Evolutionary conservation across 1,139 yeast species (phyloP).

Genomic region (Pichia sp.): DNA sequence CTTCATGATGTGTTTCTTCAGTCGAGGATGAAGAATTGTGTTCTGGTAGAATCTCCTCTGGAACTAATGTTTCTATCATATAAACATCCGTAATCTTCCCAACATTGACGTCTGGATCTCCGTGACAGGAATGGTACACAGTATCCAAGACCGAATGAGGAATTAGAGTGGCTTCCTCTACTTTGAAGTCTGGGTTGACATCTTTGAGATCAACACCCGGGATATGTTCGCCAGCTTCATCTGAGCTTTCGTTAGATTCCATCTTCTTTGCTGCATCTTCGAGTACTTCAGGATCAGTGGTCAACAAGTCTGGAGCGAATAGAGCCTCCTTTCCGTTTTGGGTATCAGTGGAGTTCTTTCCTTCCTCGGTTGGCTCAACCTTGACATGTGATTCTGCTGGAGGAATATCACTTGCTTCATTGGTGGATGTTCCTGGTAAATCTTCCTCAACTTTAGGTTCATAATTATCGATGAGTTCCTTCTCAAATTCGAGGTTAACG

Average conservation of each 20-base stretch:
- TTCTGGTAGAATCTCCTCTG: slow-evolving; percentile 3
- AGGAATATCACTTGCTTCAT: too few relatives aligned
- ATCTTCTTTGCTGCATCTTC: slow-evolving; percentile 3
- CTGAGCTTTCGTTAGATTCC: too few relatives aligned
- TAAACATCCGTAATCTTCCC: slow-evolving; percentile 12
- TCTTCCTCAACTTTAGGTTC: slow-evolving; percentile 1
- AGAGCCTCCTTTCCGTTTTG: too few relatives aligned
- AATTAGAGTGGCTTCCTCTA: slow-evolving; percentile 11
- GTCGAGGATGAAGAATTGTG: not conserved
- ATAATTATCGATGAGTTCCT: slow-evolving; percentile 7
- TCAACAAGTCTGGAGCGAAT: slow-evolving; percentile 6
- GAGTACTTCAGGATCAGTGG: slow-evolving; percentile 11
- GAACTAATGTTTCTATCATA: slow-evolving; percentile 1
- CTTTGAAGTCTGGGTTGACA: slow-evolving; percentile 6
- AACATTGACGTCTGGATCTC: slow-evolving; percentile 15
- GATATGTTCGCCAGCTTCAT: slow-evolving; percentile 1
- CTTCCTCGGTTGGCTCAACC: too few relatives aligned
- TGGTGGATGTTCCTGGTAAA: too few relatives aligned
- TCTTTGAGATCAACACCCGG: not conserved
- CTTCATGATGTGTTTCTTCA: too few relatives aligned
- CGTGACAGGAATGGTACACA: slow-evolving; percentile 13
- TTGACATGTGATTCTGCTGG: too few relatives aligned
- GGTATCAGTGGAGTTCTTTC: too few relatives aligned
- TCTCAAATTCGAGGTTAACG: slow-evolving; percentile 10
- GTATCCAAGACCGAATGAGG: slow-evolving; percentile 14